These are phyloP conservation scores for Epichloe coenophiala DNA, from an alignment of 2,329 filamentous ascomycete species.

Conservation along the genomic window DNA sequence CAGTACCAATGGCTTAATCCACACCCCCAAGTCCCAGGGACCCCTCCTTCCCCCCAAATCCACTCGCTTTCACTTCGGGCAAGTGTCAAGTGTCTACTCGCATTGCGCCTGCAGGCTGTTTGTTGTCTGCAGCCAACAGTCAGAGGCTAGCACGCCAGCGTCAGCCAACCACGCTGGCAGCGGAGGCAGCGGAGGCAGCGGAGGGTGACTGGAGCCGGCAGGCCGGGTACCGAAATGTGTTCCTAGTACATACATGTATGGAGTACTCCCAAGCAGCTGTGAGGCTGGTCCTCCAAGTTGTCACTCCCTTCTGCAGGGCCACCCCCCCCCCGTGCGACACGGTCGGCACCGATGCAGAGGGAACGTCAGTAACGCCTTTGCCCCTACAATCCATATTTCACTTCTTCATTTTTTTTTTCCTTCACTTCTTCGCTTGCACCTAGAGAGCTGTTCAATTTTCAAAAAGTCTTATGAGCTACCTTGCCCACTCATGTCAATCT, in stretches of 20 bases:
- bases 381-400: constrained; percentile 3
- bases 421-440: background rate
- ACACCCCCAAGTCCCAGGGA: background rate
- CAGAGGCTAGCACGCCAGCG: background rate
- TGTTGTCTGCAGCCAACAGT: background rate
- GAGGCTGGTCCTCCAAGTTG: background rate
- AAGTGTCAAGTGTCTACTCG: background rate
- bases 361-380: constrained; percentile 1
- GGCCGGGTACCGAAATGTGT: constrained; percentile 3
- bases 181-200: too few relatives aligned
- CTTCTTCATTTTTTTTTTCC: background rate
- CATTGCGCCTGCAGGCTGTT: background rate
- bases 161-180: background rate
- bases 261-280: background rate
- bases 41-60: background rate
- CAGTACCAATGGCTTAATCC: background rate
- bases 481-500: background rate
- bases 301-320: background rate
- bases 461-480: background rate
- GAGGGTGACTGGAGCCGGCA: background rate
- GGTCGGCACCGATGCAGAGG: constrained; percentile 3
- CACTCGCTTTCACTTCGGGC: background rate
- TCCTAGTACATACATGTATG: background rate
- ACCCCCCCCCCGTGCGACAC: constrained; percentile 2
- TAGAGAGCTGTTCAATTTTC: background rate